Conservation (phyloP, 1,139 yeast species). For the Lodderomyces orthopsilosis region DNA sequence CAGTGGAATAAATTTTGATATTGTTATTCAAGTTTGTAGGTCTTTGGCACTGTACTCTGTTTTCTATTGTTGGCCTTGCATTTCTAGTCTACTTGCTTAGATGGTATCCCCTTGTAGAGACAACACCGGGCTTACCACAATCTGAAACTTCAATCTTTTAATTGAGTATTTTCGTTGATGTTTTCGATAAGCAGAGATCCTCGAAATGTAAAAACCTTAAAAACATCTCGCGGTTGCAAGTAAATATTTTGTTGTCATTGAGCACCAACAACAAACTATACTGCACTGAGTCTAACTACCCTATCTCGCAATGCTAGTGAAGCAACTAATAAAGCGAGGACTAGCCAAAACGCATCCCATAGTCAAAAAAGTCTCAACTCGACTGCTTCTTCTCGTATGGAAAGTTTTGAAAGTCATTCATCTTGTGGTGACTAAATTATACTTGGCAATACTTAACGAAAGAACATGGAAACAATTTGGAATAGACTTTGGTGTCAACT, state of each 20-base stretch:
- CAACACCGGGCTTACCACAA: too few species aligned
- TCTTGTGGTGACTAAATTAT: neutral
- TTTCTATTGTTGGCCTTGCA: too few species aligned
- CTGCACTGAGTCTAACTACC: neutral
- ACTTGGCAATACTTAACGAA: constrained; percentile 10
- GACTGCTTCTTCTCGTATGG: constrained; percentile 1
- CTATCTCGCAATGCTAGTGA: neutral
- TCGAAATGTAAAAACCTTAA: too few species aligned
- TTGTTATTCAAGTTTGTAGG: too few species aligned
- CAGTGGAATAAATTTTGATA: neutral
- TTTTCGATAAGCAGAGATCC: too few species aligned
- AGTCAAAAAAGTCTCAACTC: constrained; percentile 3
- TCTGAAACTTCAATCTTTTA: too few species aligned
- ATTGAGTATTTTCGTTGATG: too few species aligned
- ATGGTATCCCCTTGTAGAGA: too few species aligned
- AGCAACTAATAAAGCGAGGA: constrained; percentile 1
- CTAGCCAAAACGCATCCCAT: neutral
- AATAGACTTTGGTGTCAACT: constrained; percentile 7
- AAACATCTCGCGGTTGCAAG: too few species aligned
- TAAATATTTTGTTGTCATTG: neutral
- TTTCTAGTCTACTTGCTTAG: too few species aligned
- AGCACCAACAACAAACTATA: neutral
- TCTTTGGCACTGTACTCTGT: too few species aligned
- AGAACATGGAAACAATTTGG: constrained; percentile 5
- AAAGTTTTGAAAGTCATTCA: neutral